Percentiles rank a stretch among this genome's conserved stretches.
Evolutionary conservation across 176 grass and related monocot genomes (phyloP).

Genomic region (Calamus simplicifolius): DNA sequence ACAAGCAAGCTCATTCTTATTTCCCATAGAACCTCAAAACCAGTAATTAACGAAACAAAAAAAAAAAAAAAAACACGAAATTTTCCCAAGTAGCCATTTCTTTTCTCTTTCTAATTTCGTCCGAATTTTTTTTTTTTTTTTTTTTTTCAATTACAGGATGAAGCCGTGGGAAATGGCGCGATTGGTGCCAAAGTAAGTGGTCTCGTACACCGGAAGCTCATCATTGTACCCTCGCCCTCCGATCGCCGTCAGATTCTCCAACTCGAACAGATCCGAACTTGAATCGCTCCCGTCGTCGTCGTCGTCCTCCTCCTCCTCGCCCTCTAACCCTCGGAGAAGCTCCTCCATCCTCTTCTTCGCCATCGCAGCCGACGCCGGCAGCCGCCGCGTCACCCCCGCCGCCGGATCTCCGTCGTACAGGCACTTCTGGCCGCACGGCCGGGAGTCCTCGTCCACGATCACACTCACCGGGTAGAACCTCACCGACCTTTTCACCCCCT

Average conservation of each 20-base stretch:
- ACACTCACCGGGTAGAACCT: conserved; percentile 57
- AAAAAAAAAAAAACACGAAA: too few relatives aligned
- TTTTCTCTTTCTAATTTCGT: background rate
- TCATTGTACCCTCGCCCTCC: conserved; percentile 18
- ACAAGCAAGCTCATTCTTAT: too few relatives aligned
- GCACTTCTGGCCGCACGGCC: conserved; percentile 14
- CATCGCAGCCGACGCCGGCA: conserved; percentile 33
- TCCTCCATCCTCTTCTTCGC: conserved; percentile 25
- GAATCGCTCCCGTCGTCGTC: conserved; percentile 51
- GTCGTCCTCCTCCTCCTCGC: conserved; percentile 37
- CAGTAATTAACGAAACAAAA: too few relatives aligned
- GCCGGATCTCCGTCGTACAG: conserved; percentile 12
- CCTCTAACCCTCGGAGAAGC: background rate
- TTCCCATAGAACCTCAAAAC: too few relatives aligned
- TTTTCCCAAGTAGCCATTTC: too few relatives aligned
- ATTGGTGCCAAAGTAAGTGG: conserved; percentile 51
- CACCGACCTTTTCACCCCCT: conserved; percentile 50
- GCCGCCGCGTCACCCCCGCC: conserved; percentile 5
- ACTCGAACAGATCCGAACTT: conserved; percentile 85
- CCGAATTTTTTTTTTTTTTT: background rate
- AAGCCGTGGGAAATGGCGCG: conserved; percentile 35
- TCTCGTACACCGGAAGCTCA: conserved; percentile 97
- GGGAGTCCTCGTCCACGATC: conserved; percentile 41
- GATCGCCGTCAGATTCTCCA: conserved; percentile 31
- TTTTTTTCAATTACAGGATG: conserved; percentile 17